Conservation (phyloP, 163 green algal genomes). For the Prototheca wickerhamii region DNA sequence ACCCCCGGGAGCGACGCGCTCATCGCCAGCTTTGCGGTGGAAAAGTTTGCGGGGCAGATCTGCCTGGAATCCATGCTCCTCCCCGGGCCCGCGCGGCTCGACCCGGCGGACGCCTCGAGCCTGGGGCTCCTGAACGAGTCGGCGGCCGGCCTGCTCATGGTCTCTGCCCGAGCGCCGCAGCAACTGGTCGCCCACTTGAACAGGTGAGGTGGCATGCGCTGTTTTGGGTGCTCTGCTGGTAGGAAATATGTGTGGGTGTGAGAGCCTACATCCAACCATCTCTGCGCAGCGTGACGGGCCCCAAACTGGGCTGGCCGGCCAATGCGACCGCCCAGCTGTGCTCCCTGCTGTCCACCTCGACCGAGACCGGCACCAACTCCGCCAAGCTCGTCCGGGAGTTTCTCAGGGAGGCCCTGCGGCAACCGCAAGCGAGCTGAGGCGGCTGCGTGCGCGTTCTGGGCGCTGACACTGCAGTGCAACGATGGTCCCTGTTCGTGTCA, state of each 20-base stretch:
- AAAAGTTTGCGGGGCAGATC: conserved; percentile 45
- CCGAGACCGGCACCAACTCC: background rate
- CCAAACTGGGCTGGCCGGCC: conserved; percentile 20
- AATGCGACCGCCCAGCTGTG: conserved; percentile 17
- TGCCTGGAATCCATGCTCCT: conserved; percentile 52
- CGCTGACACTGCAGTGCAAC: background rate
- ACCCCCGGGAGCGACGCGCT: conserved; percentile 7
- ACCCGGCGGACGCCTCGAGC: conserved; percentile 59
- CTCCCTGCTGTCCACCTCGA: conserved; percentile 9
- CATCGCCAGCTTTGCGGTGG: conserved; percentile 29
- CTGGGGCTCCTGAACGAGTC: conserved; percentile 65
- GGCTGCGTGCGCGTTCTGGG: too few relatives aligned
- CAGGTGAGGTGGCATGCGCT: too few relatives aligned
- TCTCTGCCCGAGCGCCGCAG: conserved; percentile 49
- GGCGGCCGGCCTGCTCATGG: conserved; percentile 38
- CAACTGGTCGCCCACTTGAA: conserved; percentile 48
- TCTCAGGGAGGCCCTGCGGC: conserved; percentile 16
- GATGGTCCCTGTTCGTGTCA: background rate
- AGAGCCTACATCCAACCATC: too few relatives aligned
- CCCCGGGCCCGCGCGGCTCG: conserved; percentile 23
- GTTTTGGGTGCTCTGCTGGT: too few relatives aligned
- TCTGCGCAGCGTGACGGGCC: background rate
- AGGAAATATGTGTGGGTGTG: too few relatives aligned
- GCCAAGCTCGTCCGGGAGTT: conserved; percentile 19
- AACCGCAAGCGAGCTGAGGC: too few relatives aligned